Evolutionary conservation across 345 rosid genomes (phyloP), one percentile per base, ranked within the genome.

Genomic region (Pelargonium nanum): DNA sequence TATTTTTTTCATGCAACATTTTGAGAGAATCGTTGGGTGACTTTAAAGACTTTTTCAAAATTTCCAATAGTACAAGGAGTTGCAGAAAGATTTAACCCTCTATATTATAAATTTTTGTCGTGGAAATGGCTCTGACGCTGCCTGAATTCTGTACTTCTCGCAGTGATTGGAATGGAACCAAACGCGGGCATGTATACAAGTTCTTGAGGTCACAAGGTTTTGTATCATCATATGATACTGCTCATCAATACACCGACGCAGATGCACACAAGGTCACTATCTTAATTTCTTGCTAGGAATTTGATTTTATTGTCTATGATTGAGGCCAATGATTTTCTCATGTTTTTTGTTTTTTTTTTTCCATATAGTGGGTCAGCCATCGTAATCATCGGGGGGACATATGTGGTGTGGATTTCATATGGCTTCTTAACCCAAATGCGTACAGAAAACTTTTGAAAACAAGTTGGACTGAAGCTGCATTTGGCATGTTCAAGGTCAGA

Each of bases 151-250:
- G 2, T 65, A 12, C 21, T 25, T 24, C 44, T 62, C 73, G 65
- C 74, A 93, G 99, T 57, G 99, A 93, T 72, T 89, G 99, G 96
- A 93, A 93, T 61, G 97, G 99, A 64, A 93, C 96, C 86, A 93
- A 93, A 70, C 89, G 94, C 0, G 97, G 99, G 20, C 97, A 85
- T 69, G 95, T 89, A 60, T 93, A 89, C 83, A 89, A 87, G 71
- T 93, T 93, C 70, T 82, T 93, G 22, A 83, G 99, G 63, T 93
- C 96, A 48, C 96, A 85, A 71, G 99, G 97, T 45, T 93, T 93
- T 70, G 74, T 84, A 65, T 93, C 99, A 21, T 89, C 99, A 6
- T 93, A 87, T 57, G 99, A 89, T 67, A 82, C 75, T 73, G 99
- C 97, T 66, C 96, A 89, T 64, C 82, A 84, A 55, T 93, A 89